Conservation (phyloP, 2,329 filamentous ascomycete species). For the Diplodia scrobiculata region DNA sequence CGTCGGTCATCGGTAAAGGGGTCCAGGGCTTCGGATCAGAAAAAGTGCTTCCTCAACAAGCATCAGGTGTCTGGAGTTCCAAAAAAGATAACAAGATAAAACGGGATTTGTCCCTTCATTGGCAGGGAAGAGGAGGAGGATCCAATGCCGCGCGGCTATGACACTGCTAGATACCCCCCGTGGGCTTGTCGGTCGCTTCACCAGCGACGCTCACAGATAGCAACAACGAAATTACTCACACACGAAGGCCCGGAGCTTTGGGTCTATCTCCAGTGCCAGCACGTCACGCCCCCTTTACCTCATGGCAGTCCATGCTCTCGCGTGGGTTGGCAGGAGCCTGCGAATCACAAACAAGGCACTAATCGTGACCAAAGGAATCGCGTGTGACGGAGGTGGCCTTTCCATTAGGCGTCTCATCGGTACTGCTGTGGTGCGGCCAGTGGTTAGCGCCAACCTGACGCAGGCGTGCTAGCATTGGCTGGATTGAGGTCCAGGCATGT, state of each 20-base stretch:
- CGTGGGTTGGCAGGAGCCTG: background rate
- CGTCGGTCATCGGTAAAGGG: conserved; percentile 11
- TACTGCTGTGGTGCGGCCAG: background rate
- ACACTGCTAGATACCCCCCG: conserved; percentile 22
- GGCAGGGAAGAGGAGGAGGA: conserved; percentile 9
- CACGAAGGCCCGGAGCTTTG: background rate
- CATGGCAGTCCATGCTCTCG: background rate
- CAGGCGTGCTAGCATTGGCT: background rate
- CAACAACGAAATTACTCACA: conserved; percentile 11
- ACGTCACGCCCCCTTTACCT: conserved; percentile 1
- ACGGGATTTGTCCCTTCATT: conserved; percentile 5
- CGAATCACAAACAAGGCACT: conserved; percentile 6
- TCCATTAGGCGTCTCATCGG: conserved; percentile 8
- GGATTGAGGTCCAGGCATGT: background rate
- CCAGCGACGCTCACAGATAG: conserved; percentile 15
- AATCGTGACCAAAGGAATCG: conserved; percentile 11
- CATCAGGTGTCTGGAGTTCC: conserved; percentile 24
- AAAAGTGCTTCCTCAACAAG: conserved; percentile 26
- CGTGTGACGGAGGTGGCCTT: background rate
- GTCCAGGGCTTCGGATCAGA: conserved; percentile 11
- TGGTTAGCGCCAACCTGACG: background rate
- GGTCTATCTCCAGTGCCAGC: background rate
- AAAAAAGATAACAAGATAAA: conserved; percentile 9
- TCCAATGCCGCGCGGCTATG: conserved; percentile 13
- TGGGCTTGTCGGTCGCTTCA: conserved; percentile 22